phyloP scores from a whole-genome alignment of 208 protist genomes.

The Naegleria fowleri region DNA sequence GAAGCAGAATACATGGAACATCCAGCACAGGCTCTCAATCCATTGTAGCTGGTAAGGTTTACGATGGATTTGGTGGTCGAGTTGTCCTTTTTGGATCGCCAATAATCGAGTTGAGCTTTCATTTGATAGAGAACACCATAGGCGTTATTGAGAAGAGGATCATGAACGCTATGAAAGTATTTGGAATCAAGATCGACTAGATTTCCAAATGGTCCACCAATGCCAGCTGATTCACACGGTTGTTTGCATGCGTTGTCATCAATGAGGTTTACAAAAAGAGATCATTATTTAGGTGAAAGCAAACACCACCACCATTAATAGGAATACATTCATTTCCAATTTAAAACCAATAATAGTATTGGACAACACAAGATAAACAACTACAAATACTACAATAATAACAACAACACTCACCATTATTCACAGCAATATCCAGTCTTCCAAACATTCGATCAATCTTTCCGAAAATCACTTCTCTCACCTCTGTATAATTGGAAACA shows the following conservation, averaged over 20 bases:
- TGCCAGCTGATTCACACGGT: not conserved
- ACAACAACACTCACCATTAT: not conserved
- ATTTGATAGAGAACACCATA: not conserved
- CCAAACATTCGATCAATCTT: not conserved
- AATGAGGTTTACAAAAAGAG: no score
- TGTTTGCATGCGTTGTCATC: no score
- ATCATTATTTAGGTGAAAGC: no score
- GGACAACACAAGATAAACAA: no score
- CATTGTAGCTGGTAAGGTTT: not conserved
- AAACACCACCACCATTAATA: no score
- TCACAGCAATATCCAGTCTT: constrained; percentile 5
- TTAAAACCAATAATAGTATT: no score
- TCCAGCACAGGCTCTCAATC: not conserved
- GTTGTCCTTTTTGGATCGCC: not conserved
- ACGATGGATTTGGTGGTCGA: not conserved
- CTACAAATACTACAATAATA: no score
- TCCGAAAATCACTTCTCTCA: not conserved
- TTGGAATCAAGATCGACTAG: not conserved
- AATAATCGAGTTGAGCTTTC: not conserved
- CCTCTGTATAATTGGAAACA: not conserved
- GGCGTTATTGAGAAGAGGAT: not conserved
- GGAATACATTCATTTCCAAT: no score
- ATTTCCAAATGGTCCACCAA: not conserved
- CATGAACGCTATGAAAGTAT: not conserved
- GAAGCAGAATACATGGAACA: not conserved